Base-by-base conservation (phyloP, 345 rosid species). In the Moricandia moricandioides region DNA sequence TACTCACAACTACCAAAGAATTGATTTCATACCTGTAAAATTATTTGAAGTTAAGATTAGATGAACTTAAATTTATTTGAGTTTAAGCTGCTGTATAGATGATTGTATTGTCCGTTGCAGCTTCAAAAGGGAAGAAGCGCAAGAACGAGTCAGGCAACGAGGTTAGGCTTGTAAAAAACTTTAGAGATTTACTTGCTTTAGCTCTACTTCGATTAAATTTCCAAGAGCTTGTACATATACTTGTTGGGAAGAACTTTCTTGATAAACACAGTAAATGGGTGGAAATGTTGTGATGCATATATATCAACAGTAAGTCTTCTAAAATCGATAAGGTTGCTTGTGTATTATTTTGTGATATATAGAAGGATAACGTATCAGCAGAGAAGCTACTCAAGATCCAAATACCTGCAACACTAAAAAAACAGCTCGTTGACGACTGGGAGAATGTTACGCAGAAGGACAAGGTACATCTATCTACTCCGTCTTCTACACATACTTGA, bases 381-480 rank as follows among this genome's bases (percentile, higher is more conserved):
- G 98, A 90, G 80, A 95, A 90, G 88, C 83, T 83, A 51, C 75
- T 85, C 74, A 92, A 89, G 85, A 87, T 95, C 79, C 99, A 86
- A 75, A 88, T 95, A 66, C 96, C 99, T 61, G 77, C 89, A 71
- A 79, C 93, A 54, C 78, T 95, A 5, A 88, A 87, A 83, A 92
- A 86, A 83, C 99, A 87, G 77, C 89, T 95, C 64, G 88, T 84
- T 82, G 99, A 89, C 78, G 98, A 95, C 78, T 89, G 90, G 91
- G 99, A 90, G 63, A 78, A 77, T 76, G 84, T 95, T 71, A 80
- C 75, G 63, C 93, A 87, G 74, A 91, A 87, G 83, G 97, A 95
- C 70, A 89, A 92, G 94, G 99, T 92, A 74, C 67, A 35, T 8
- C 40, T 12, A 43, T 54, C 17, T 39, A 62, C 54, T 73, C 51